Percentiles rank a stretch among this genome's conserved stretches.
phyloP scores from a whole-genome alignment of 2,329 filamentous ascomycete species.

The Scorias spongiosa region DNA sequence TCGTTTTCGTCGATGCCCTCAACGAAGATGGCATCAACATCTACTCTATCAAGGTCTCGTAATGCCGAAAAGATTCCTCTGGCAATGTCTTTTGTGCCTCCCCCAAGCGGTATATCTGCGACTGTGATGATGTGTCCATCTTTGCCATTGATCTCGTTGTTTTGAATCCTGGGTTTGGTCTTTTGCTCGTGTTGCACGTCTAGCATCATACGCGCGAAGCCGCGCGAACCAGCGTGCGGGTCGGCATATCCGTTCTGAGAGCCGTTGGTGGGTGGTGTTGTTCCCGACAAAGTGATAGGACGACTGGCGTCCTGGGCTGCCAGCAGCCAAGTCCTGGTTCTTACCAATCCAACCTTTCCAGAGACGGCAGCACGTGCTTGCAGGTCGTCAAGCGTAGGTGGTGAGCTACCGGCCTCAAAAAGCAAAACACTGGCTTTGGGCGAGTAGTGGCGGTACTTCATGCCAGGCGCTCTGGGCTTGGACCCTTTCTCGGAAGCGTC shows the following conservation, averaged over 20 bases:
- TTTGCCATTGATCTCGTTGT: not conserved
- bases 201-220: slow-evolving; percentile 14
- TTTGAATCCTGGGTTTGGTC: not conserved
- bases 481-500: slow-evolving; percentile 54
- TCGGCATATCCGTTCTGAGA: not conserved
- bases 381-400: slow-evolving; percentile 15
- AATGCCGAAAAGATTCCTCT: slow-evolving; percentile 78
- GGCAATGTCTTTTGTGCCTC: slow-evolving; percentile 58
- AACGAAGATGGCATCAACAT: slow-evolving; percentile 73
- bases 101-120: slow-evolving; percentile 61
- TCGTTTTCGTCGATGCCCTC: slow-evolving; percentile 58
- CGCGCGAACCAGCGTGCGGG: slow-evolving; percentile 7
- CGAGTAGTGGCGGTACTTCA: slow-evolving; percentile 99
- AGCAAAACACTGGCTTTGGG: slow-evolving; percentile 75
- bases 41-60: slow-evolving; percentile 64
- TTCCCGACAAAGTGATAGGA: not conserved
- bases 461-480: slow-evolving; percentile 71
- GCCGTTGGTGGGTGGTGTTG: not conserved
- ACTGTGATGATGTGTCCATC: slow-evolving; percentile 19
- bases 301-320: not conserved
- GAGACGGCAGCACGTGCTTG: slow-evolving; percentile 11
- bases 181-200: slow-evolving; percentile 4
- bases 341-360: slow-evolving; percentile 25
- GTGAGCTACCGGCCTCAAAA: not conserved
- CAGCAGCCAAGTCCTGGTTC: slow-evolving; percentile 20